Conservation (phyloP, 345 rosid genomes). For the Citrus reticulata region DNA sequence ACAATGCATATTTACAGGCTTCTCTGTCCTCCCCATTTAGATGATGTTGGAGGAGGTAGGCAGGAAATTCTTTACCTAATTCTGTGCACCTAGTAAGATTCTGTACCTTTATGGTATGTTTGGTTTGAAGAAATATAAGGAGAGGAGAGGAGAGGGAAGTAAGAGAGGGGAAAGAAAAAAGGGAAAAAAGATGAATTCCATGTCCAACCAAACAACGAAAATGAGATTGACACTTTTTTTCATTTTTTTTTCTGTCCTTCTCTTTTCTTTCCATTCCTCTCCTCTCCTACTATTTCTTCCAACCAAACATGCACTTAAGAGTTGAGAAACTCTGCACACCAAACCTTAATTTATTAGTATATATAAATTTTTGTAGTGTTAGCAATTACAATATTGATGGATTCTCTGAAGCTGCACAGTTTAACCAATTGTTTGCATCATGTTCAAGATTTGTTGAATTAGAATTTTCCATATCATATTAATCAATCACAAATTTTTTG, state of each 20-base stretch:
- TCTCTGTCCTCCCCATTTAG: not conserved
- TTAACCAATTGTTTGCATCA: not conserved
- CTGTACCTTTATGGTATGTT: not conserved
- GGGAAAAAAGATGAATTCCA: too few species aligned
- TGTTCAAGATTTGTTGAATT: not conserved
- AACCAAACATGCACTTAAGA: too few species aligned
- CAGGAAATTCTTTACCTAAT: not conserved
- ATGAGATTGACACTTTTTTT: too few species aligned
- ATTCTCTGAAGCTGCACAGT: not conserved
- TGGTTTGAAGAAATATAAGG: too few species aligned
- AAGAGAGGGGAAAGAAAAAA: too few species aligned
- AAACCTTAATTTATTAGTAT: not conserved
- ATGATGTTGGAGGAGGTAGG: not conserved
- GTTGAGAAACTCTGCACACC: not conserved
- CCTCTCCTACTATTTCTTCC: too few species aligned
- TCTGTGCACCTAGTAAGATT: not conserved
- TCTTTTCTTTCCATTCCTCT: too few species aligned
- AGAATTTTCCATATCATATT: not conserved
- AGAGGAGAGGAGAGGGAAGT: too few species aligned
- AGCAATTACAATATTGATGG: not conserved
- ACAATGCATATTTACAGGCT: not conserved
- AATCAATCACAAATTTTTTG: not conserved
- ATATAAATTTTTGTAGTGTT: not conserved
- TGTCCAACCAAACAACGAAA: too few species aligned
- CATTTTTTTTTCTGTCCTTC: too few species aligned